Base-by-base conservation (phyloP, 345 rosid genomes). In the Eucalyptus pauciflora region DNA sequence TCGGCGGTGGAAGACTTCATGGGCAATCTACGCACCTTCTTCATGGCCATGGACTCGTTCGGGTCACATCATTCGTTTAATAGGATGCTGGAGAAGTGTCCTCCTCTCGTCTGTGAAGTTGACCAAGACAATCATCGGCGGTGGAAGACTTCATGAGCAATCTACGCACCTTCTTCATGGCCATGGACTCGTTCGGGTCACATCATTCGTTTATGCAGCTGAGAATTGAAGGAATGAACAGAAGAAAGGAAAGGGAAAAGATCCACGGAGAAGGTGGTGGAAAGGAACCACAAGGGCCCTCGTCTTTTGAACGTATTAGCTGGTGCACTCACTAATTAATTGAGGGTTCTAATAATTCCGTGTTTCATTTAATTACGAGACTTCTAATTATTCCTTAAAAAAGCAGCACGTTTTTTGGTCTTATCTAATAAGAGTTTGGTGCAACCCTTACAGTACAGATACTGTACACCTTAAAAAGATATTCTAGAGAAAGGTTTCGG, bases 251-350 rank as follows among this genome's bases (percentile, higher is more conserved):
- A 31, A 88, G 91, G 67, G 89, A 90, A 51, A 91, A 89, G 89
- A 92, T 91, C 85, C 90, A 87, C 80, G 92, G 37, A 69, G 80
- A 69, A 69, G 80, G 80, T 16, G 79, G 79, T 31, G 24, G 9
- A 31, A 33, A 33, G 20, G 80, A 60, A 27, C 31, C 67, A 2
- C 67, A 11, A 12, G n/a, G 31, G 31, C 12, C 12, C 24, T 69
- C 43, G 80, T 17, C 80, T 33, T 33, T 69, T 67, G 80, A 18
- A 17, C 43, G 43, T 15, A 67, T n/a, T 67, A 4, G 79, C 10
- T 3, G 22, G 94, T 7, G 95, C 90, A 83, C 94, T 94, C 12
- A 92, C 91, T 92, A 31, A 8, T 31, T 31, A 67, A 67, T 67
- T 16, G 79, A 31, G 43, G 41, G 43, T 16, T 67, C 79, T 31